Conservation (phyloP, 208 protist genomes). For the Leishmania tarentolae region DNA sequence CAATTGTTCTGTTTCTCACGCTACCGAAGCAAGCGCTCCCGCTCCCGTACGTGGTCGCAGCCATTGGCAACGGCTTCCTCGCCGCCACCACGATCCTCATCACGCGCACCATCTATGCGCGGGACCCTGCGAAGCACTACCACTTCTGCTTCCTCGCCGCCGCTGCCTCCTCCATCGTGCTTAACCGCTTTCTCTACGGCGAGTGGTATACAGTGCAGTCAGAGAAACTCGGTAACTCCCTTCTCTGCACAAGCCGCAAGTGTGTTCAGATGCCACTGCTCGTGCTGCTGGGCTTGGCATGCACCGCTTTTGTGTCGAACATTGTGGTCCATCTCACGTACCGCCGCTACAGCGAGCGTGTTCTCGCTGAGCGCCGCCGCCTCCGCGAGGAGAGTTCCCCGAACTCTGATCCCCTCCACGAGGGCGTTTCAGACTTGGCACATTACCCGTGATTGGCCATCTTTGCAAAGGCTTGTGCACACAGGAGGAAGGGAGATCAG, state of each 20-base stretch:
- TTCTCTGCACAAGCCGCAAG: conserved; percentile 34
- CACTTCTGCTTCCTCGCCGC: conserved; percentile 45
- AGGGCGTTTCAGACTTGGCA: not conserved
- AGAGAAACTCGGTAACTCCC: conserved; percentile 37
- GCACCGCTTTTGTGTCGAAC: conserved; percentile 43
- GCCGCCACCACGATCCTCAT: conserved; percentile 51
- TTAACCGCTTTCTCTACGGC: conserved; percentile 60
- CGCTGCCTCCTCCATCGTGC: conserved; percentile 35
- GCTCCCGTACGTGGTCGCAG: conserved; percentile 42
- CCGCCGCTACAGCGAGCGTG: conserved; percentile 34
- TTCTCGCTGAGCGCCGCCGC: conserved; percentile 45
- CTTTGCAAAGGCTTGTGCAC: not conserved
- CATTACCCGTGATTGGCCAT: not conserved
- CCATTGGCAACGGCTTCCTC: conserved; percentile 49
- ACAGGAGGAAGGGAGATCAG: not conserved
- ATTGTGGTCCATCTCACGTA: conserved; percentile 50
- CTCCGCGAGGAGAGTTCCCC: conserved; percentile 27
- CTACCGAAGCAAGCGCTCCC: conserved; percentile 29
- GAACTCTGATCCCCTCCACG: not conserved
- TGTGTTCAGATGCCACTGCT: conserved; percentile 53
- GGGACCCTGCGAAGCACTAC: conserved; percentile 63
- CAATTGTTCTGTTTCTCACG: conserved; percentile 42
- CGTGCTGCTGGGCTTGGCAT: conserved; percentile 46
- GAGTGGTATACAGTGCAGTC: conserved; percentile 57
- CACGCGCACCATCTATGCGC: conserved; percentile 52